Conservation (phyloP, 495 filamentous ascomycete species). For the Polyplosphaeria fusca region DNA sequence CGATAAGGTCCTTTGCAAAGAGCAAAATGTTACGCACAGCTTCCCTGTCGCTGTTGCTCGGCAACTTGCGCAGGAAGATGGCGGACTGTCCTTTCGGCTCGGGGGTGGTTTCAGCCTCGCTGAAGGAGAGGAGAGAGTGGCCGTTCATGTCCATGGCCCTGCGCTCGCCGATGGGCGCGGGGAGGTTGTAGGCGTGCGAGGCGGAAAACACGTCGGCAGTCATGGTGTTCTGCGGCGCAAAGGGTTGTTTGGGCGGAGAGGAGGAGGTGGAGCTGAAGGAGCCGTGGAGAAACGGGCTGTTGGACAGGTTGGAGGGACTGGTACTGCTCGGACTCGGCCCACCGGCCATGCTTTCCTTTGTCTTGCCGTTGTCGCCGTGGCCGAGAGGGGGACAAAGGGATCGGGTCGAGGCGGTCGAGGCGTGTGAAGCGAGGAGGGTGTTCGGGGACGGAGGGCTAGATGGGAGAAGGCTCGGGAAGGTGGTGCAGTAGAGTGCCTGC, state of each 20-base stretch:
- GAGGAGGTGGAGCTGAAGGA: conserved; percentile 37
- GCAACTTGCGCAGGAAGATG: conserved; percentile 73
- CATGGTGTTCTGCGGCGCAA: conserved; percentile 26
- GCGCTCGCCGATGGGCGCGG: conserved; percentile 30
- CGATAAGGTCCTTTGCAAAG: conserved; percentile 77
- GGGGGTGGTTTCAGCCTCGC: conserved; percentile 29
- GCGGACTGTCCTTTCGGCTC: conserved; percentile 39
- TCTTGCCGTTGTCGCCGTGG: conserved; percentile 15
- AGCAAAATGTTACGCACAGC: conserved; percentile 76
- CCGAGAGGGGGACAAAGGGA: conserved; percentile 21
- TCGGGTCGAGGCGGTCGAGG: conserved; percentile 12
- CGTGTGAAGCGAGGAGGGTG: conserved; percentile 20
- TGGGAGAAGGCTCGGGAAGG: conserved; percentile 3
- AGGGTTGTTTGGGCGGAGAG: conserved; percentile 33
- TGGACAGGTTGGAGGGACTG: conserved; percentile 33
- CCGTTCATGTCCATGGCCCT: conserved; percentile 24
- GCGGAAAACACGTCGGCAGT: conserved; percentile 32
- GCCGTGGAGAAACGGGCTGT: conserved; percentile 33
- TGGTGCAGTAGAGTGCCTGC: background rate
- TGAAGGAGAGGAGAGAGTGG: conserved; percentile 30
- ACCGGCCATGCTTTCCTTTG: conserved; percentile 37
- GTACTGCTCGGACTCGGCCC: conserved; percentile 41
- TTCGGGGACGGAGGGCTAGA: conserved; percentile 15
- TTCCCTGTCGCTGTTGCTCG: conserved; percentile 67
- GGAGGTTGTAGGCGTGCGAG: conserved; percentile 27